Base-by-base conservation (phyloP, 495 filamentous ascomycete species). In the Penicillium longicatenatum region DNA sequence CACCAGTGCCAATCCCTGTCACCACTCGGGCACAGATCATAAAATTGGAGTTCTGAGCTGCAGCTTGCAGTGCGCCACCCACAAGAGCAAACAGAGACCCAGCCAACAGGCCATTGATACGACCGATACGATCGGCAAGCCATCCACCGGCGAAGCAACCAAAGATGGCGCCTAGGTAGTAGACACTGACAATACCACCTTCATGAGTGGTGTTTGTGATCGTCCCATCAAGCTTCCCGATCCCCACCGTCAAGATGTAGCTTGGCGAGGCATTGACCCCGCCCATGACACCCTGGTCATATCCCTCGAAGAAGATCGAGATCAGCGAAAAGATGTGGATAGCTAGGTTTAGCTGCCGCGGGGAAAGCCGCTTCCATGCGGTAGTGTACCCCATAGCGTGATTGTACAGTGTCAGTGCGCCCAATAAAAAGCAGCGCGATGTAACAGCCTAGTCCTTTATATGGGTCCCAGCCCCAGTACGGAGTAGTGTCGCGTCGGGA, bases 21-120 rank as follows among this genome's bases (percentile, higher is more conserved):
- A 85, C 65, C 41, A 84, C 77, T 35, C 83, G 71, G 14, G 81
- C 82, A 52, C 77, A 75, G 51, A 84, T 71, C 68, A 85, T 82
- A 64, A 81, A 82, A 56, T 79, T 66, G 44, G 80, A 80, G 47
- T 70, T 79, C 39, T 78, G 74, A 24, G 76, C 71, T 4, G 77
- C 77, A 16, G 80, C 70, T 63, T 84, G 82, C 30, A 85, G 66
- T 6, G 78, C 77, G 19, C 79, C 82, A 16, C 81, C 82, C 29
- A 84, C 66, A 46, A 85, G 64, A 12, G 82, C 81, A 65, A 83
- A 84, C 54, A 80, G 55, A 6, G 79, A 69, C 3, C 77, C 80
- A 24, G 79, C 68, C 26, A 84, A 71, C 35, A 85, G 68, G 42
- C 82, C 81, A 54, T 83, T 82, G 60, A 81, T 82, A 42, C 83